phyloP scores from a whole-genome alignment of 345 rosid genomes.

The Populus davidiana region DNA sequence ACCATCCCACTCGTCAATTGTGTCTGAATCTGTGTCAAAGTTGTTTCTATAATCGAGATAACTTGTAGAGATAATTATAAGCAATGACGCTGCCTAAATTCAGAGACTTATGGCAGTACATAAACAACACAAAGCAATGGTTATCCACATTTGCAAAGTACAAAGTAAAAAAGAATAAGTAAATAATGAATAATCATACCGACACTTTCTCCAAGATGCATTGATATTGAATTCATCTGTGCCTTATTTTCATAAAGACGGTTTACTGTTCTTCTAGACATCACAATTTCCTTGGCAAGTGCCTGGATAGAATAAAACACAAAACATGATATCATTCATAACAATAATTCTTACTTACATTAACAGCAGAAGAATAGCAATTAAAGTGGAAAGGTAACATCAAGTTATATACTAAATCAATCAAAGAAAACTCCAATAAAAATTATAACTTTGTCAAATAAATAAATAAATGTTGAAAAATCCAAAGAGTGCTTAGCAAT shows the following conservation, averaged over 20 bases:
- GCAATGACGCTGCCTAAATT: background rate
- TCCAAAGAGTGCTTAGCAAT: background rate
- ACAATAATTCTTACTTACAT: background rate
- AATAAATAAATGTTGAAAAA: background rate
- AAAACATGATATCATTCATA: background rate
- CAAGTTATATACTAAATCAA: background rate
- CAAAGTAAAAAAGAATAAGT: background rate
- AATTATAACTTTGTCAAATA: no score
- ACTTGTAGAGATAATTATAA: background rate
- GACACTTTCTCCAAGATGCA: slow-evolving; percentile 95
- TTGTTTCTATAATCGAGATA: background rate
- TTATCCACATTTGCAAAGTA: background rate
- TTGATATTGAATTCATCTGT: slow-evolving; percentile 88
- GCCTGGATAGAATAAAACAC: slow-evolving; percentile 41
- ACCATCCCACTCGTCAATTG: background rate
- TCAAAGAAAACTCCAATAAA: background rate
- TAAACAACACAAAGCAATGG: background rate
- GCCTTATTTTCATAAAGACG: slow-evolving; percentile 89
- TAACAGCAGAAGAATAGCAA: background rate
- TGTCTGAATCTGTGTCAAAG: background rate
- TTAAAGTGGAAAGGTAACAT: background rate
- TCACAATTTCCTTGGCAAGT: slow-evolving; percentile 80
- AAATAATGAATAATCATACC: slow-evolving; percentile 46
- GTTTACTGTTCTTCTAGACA: slow-evolving; percentile 75
- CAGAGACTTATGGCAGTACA: background rate